A percentile compares a stretch with the other conserved stretches of the same genome.
phyloP scores from a whole-genome alignment of 257 asterid genomes.

The Nicotiana undulata region DNA sequence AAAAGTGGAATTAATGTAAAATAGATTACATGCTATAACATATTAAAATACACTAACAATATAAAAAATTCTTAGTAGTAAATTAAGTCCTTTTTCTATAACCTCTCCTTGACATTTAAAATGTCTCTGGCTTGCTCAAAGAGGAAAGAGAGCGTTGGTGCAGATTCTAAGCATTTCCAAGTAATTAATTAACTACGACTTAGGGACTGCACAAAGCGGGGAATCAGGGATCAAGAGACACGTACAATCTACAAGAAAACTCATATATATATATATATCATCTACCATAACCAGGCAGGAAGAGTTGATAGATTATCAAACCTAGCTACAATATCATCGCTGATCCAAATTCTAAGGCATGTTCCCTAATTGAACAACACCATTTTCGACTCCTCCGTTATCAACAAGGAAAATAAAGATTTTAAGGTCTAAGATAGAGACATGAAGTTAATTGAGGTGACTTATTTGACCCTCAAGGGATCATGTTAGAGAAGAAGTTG shows the following conservation, averaged over 20 bases:
- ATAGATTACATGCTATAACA: background rate
- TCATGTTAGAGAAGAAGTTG: slow-evolving; percentile 49
- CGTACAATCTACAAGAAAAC: background rate
- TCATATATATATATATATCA: background rate
- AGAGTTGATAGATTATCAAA: background rate
- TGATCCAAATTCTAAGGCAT: slow-evolving; percentile 2
- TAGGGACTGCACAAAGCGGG: background rate
- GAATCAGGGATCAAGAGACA: background rate
- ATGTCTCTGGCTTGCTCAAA: background rate
- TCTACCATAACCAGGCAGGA: background rate
- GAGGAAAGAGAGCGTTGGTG: background rate
- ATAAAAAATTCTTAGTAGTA: background rate
- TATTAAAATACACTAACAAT: background rate
- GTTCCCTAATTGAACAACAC: background rate
- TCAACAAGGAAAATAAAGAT: background rate
- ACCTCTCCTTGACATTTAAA: background rate
- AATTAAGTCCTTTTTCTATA: background rate
- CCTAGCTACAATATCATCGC: background rate
- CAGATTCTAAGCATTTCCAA: background rate
- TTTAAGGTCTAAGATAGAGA: background rate
- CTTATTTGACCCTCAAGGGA: slow-evolving; percentile 26
- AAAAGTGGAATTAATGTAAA: background rate
- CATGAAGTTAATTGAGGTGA: background rate
- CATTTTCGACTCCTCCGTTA: background rate
- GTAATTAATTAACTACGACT: background rate